Base-by-base conservation (phyloP, 2,329 filamentous ascomycete species). In the Trichoderma koningii region DNA sequence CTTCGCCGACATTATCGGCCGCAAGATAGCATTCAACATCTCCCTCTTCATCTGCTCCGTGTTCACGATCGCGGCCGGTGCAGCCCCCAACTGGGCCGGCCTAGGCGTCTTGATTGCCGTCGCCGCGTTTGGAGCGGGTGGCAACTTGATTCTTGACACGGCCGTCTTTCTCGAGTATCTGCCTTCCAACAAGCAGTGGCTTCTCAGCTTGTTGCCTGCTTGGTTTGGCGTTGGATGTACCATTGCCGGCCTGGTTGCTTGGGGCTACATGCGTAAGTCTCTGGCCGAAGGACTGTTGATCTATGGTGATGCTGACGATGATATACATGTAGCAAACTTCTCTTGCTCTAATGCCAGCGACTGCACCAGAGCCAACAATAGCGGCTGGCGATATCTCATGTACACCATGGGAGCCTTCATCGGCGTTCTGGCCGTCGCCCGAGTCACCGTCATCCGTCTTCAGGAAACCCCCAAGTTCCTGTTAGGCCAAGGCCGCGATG, bases 121-220 rank as follows among this genome's bases (percentile, higher is more conserved):
- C 41, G 78, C 83, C 45, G 82, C 85, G 0, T 89, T 90, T 69
- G 87, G 87, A 0, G 83, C 78, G 0, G 88, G 87, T 17, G 88
- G 87, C 1, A 90, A 89, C 70, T 74, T 89, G 21, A 83, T 89
- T 0, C 76, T 89, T 1, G 87, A 89, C 68, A 88, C 86, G 3
- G 79, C 79, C 4, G 78, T 82, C 44, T 80, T 81, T 61, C 74
- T 82, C 28, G 80, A 82, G 68, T 81, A 78, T 64, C 71, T 81
- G 7, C 80, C 80, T 0, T 73, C 82, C 19, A 79, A 82, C 63
- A 80, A 86, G 70, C 87, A 89, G 71, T 91, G 87, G 86, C 79
- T 89, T 26, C 71, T 89, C 21, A 89, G 85, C 1, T 77, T 86
- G 23, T 80, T 89, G 73, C 86, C 87, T 2, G 64, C 66, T 23